Conservation (phyloP, 495 filamentous ascomycete genomes). For the Talaromyces thailandensis region DNA sequence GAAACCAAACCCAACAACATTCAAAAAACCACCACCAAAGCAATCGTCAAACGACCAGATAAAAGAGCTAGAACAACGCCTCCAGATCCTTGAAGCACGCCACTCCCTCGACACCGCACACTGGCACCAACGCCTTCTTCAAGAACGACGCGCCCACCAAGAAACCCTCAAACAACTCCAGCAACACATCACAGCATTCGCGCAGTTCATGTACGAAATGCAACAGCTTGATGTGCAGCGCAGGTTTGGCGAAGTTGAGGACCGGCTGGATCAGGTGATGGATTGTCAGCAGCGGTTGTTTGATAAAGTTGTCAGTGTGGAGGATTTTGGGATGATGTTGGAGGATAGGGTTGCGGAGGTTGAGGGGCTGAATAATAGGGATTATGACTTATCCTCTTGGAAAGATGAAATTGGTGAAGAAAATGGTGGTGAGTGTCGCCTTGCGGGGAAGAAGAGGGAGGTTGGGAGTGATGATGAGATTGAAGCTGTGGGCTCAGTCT, state of each 20-base stretch:
- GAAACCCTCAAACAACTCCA: background rate
- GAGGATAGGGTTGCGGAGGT: background rate
- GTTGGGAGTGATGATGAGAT: background rate
- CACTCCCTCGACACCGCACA: background rate
- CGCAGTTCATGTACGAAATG: background rate
- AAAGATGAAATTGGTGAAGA: background rate
- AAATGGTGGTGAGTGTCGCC: background rate
- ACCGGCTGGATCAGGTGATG: background rate
- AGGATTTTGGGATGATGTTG: background rate
- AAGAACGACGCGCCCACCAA: background rate
- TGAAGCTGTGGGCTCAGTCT: background rate
- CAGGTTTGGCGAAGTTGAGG: background rate
- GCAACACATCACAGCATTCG: background rate
- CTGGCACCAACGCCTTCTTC: background rate
- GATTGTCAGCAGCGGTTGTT: background rate
- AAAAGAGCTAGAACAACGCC: background rate
- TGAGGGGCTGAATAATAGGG: background rate
- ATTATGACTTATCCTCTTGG: background rate
- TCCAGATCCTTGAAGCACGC: background rate
- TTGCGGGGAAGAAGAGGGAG: background rate
- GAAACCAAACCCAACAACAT: background rate
- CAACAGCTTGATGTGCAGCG: background rate
- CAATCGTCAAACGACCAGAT: background rate
- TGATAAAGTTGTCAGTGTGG: background rate
- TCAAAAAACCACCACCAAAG: background rate